Evolutionary conservation across 2,329 filamentous ascomycete species (phyloP), one percentile per base, ranked within the genome.

Genomic region (Achaetomium macrosporum): DNA sequence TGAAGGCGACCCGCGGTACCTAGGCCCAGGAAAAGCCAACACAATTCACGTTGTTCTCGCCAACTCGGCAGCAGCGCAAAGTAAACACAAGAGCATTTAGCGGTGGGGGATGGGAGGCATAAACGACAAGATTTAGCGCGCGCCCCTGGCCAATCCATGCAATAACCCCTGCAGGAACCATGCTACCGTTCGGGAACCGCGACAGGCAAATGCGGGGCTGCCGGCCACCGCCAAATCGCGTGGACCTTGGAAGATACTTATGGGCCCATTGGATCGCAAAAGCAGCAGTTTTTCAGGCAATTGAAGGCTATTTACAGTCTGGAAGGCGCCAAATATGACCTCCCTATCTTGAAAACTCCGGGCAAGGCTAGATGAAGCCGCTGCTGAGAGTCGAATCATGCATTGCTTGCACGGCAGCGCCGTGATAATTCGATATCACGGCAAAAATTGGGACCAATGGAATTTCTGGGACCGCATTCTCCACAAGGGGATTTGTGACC

Each of bases 121-220:
- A n/a, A 31, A 43, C 16, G 39, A n/a, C 35, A n/a, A 52, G n/a
- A 16, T 33, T 44, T 41, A 42, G 42, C 45, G 45, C 46, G 45
- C 49, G 51, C 51, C 47, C 51, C 51, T 54, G 51, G 46, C 50
- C 42, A 13, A 50, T 54, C 46, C 51, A 35, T 42, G 40, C 39
- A 47, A 49, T 46, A 36, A 31, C 39, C 33, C 45, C 45, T 50
- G 47, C 51, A 54, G 46, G 46, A 49, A 54, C 46, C 41, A 50
- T 44, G 51, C 20, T 31, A 17, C 35, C 11, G 17, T 19, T 12
- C 29, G 15, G 12, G 13, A 45, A 47, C 17, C 7, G 51, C n/a
- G 46, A 16, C 25, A 25, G 25, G 25, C 25, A 25, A 48, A 48
- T 53, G 51, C 51, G 51, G 51, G 51, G 51, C 51, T 45, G 36